Conservation (phyloP, 192 early-diverging fungal genomes). For the Podila verticillata region DNA sequence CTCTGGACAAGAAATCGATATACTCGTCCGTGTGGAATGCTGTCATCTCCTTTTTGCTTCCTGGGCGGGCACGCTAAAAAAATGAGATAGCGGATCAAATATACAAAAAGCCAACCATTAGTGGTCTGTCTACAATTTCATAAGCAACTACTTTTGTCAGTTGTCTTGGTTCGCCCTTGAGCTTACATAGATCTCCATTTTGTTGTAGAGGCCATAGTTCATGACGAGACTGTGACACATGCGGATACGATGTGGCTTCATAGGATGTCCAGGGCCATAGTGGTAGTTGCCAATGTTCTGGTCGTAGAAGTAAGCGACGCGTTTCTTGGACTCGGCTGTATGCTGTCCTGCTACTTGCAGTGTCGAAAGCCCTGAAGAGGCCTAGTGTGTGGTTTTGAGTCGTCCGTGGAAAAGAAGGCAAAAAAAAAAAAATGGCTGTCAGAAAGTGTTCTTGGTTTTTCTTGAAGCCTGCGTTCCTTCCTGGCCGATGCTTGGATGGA, state of each 20-base stretch:
- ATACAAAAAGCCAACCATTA: not conserved
- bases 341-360: conserved; percentile 37
- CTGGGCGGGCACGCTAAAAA: conserved; percentile 75
- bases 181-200: conserved; percentile 82
- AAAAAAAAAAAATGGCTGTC: conserved; percentile 1
- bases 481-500: not conserved
- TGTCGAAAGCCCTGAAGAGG: not conserved
- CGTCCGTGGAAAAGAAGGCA: not conserved
- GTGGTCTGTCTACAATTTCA: not conserved
- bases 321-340: conserved; percentile 60
- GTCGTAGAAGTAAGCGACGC: conserved; percentile 73
- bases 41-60: conserved; percentile 89
- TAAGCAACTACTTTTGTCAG: not conserved
- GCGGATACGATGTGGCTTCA: conserved; percentile 97
- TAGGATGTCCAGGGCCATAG: conserved; percentile 89
- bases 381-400: not conserved
- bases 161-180: not conserved
- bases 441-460: not conserved
- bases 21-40: conserved; percentile 96
- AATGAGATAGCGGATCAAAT: not conserved
- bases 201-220: conserved; percentile 92
- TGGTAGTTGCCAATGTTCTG: conserved; percentile 73
- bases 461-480: not conserved
- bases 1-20: conserved; percentile 84
- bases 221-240: conserved; percentile 94